Conservation (phyloP, 1,284 basidiomycete genomes). For the Cystobasidium slooffiae region DNA sequence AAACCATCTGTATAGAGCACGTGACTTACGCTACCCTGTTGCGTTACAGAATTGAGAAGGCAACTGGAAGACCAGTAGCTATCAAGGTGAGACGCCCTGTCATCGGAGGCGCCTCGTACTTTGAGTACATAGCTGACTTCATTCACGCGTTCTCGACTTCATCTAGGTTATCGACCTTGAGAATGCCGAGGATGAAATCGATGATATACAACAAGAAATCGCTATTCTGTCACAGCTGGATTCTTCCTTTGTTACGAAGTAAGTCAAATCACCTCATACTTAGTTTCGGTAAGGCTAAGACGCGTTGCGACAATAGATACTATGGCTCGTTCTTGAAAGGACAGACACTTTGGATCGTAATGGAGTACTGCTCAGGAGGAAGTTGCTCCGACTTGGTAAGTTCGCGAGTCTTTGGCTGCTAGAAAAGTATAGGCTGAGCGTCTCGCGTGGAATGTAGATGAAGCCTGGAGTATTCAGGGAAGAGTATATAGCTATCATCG, state of each 20-base stretch:
- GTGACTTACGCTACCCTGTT: neutral
- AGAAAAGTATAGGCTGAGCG: neutral
- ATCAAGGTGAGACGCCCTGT: constrained; percentile 49
- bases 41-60: constrained; percentile 76
- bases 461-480: constrained; percentile 96
- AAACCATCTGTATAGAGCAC: neutral
- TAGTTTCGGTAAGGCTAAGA: neutral
- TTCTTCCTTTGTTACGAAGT: constrained; percentile 94
- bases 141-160: too few relatives aligned
- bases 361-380: constrained; percentile 79
- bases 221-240: constrained; percentile 97
- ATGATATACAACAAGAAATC: constrained; percentile 99
- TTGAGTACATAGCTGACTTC: neutral
- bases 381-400: constrained; percentile 62
- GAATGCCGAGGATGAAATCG: constrained; percentile 98
- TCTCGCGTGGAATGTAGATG: constrained; percentile 67
- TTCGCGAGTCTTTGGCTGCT: constrained; percentile 7
- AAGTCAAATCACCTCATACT: constrained; percentile 49
- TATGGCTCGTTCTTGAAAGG: constrained; percentile 95
- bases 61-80: constrained; percentile 88
- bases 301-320: constrained; percentile 65
- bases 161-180: constrained; percentile 96
- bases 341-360: constrained; percentile 95
- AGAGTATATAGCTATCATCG: constrained; percentile 97
- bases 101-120: neutral